Conservation (phyloP, 2,329 filamentous ascomycete genomes). For the Tolypocladium capitatum region DNA sequence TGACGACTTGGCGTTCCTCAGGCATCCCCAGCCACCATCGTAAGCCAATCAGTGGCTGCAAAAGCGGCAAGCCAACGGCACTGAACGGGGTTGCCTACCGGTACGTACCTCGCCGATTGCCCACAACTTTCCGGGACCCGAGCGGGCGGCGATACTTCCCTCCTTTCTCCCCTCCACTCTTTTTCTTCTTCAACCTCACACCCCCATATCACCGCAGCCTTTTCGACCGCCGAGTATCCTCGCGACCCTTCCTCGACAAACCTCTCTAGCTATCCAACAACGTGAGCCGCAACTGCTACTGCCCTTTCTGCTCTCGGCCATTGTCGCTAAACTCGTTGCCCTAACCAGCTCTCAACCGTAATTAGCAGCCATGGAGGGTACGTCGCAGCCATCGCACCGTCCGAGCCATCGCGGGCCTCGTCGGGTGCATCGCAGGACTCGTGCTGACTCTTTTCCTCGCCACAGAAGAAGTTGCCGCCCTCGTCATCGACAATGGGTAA, state of each 20-base stretch:
- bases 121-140: conserved; percentile 13
- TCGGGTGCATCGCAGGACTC: conserved; percentile 3
- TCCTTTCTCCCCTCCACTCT: conserved; percentile 20
- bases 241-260: conserved; percentile 7
- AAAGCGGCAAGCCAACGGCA: conserved; percentile 16
- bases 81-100: too few species aligned
- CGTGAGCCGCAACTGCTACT: conserved; percentile 3
- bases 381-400: conserved; percentile 13
- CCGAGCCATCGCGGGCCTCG: background rate
- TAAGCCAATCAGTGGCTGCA: conserved; percentile 20
- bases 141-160: conserved; percentile 7
- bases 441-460: conserved; percentile 29
- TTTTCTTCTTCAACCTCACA: conserved; percentile 18
- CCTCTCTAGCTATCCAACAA: conserved; percentile 7
- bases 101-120: conserved; percentile 5
- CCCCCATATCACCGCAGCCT: conserved; percentile 8
- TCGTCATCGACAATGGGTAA: conserved; percentile 99
- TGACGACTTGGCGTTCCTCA: conserved; percentile 4
- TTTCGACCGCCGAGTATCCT: conserved; percentile 7
- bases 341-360: conserved; percentile 20
- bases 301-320: conserved; percentile 9
- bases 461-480: conserved; percentile 98
- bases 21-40: conserved; percentile 15
- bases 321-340: conserved; percentile 6
- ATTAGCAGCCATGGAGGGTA: conserved; percentile 46